Evolutionary conservation across 164 flowering plant genomes (phyloP).

Genomic region (Euptelea pleiosperma): DNA sequence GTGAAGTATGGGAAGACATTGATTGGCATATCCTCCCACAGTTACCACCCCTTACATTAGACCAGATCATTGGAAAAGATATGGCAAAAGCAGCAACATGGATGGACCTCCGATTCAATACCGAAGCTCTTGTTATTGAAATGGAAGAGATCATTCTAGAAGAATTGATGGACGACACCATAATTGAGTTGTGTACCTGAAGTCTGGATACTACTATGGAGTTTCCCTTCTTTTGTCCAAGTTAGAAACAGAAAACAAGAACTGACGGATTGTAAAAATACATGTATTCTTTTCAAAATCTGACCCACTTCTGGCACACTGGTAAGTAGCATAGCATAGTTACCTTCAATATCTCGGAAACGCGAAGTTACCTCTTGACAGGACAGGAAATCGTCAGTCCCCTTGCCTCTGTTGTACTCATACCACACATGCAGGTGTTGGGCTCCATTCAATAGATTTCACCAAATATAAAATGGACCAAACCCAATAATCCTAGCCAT

Average conservation of each 20-base stretch:
- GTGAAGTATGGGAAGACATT: slow-evolving; percentile 59
- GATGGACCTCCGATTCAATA: slow-evolving; percentile 59
- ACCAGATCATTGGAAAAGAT: slow-evolving; percentile 63
- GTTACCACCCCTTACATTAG: slow-evolving; percentile 44
- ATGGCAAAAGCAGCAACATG: slow-evolving; percentile 51
- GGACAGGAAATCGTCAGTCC: no score
- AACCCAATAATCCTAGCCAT: no score
- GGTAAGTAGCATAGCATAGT: no score
- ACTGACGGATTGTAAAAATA: neutral
- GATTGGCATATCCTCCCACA: slow-evolving; percentile 44
- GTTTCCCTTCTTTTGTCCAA: slow-evolving; percentile 8
- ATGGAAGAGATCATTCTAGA: slow-evolving; percentile 55
- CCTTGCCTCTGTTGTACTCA: no score
- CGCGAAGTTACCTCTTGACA: no score
- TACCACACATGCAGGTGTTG: no score
- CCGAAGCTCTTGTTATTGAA: slow-evolving; percentile 44
- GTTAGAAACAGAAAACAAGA: neutral
- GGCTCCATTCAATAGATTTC: no score
- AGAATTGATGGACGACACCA: slow-evolving; percentile 58
- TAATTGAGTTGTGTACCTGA: slow-evolving; percentile 32
- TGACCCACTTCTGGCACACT: no score
- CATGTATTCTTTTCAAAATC: no score
- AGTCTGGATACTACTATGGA: slow-evolving; percentile 1
- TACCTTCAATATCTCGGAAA: no score
- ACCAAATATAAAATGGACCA: no score